Conservation (phyloP, 108 stramenopile genomes). For the Chaetoceros tenuissimus region DNA sequence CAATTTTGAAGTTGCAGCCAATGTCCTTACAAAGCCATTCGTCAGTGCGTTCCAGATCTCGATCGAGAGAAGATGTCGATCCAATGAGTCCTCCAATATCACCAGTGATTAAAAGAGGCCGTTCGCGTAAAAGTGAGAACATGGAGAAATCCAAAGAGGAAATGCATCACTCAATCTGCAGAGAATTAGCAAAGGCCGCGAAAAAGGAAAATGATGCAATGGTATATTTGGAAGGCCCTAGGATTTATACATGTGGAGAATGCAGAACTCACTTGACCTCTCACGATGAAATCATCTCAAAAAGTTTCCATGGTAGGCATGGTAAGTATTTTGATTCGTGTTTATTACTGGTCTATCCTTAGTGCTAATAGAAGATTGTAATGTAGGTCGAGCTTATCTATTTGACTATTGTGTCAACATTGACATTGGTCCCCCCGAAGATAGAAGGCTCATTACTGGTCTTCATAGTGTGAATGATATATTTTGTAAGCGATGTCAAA, state of each 20-base stretch:
- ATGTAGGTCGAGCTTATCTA: constrained; percentile 75
- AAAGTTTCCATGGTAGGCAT: constrained; percentile 90
- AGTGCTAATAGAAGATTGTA: not conserved
- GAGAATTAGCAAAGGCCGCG: constrained; percentile 12
- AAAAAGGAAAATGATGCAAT: constrained; percentile 66
- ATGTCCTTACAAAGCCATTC: no score
- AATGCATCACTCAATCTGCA: no score
- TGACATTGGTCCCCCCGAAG: constrained; percentile 59
- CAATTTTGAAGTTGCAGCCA: no score
- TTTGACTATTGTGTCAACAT: constrained; percentile 88
- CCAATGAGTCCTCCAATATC: no score
- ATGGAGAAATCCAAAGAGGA: no score
- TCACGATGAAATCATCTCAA: constrained; percentile 90
- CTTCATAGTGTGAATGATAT: constrained; percentile 92
- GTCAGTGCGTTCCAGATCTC: no score
- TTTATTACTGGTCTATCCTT: not conserved
- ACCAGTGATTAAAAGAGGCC: no score
- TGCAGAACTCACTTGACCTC: constrained; percentile 88
- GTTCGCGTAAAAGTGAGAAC: no score
- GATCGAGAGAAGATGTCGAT: no score
- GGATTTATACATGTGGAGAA: constrained; percentile 77
- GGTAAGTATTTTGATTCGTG: constrained; percentile 37
- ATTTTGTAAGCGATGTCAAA: constrained; percentile 80
- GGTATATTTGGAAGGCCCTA: constrained; percentile 86
- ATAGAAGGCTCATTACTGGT: constrained; percentile 85